phyloP scores from a whole-genome alignment of 2,329 filamentous ascomycete genomes.

The Botryotinia globosa region DNA sequence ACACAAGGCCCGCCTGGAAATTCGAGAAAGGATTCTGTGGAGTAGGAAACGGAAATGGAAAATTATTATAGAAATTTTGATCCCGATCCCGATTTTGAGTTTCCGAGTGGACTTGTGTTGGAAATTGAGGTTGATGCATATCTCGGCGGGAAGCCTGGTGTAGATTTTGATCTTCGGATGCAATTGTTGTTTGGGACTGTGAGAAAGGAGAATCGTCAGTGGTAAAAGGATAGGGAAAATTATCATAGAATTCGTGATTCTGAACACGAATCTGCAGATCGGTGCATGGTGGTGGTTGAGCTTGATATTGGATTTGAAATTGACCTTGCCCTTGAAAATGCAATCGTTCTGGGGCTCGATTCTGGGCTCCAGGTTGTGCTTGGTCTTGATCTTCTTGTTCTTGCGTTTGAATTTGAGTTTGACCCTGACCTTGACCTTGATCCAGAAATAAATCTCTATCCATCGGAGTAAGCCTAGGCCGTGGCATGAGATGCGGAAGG shows the following conservation, averaged over 20 bases:
- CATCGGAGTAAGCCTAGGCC: not conserved
- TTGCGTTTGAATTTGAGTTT: too few relatives aligned
- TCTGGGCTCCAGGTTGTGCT: too few relatives aligned
- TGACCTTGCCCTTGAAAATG: not conserved
- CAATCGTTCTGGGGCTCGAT: too few relatives aligned
- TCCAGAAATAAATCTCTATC: not conserved
- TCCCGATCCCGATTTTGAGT: not conserved
- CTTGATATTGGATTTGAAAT: not conserved
- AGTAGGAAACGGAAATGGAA: not conserved
- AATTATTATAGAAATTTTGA: not conserved
- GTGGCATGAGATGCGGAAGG: rapidly evolving
- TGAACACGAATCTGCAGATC: not conserved
- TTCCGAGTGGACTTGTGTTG: not conserved
- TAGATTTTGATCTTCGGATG: rapidly evolving
- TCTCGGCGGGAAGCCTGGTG: not conserved
- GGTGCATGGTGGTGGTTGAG: not conserved
- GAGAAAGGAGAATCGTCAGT: not conserved
- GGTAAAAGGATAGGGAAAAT: not conserved
- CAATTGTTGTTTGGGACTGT: not conserved
- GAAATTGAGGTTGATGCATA: too few relatives aligned
- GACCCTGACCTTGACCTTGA: not conserved
- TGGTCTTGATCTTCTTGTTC: too few relatives aligned
- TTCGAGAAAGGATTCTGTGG: too few relatives aligned
- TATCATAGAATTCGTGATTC: not conserved
- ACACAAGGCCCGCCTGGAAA: rapidly evolving